Evolutionary conservation across 23 red algal genomes (phyloP), one percentile per base, ranked within the genome.

Genomic region (Agarophyton chilense): DNA sequence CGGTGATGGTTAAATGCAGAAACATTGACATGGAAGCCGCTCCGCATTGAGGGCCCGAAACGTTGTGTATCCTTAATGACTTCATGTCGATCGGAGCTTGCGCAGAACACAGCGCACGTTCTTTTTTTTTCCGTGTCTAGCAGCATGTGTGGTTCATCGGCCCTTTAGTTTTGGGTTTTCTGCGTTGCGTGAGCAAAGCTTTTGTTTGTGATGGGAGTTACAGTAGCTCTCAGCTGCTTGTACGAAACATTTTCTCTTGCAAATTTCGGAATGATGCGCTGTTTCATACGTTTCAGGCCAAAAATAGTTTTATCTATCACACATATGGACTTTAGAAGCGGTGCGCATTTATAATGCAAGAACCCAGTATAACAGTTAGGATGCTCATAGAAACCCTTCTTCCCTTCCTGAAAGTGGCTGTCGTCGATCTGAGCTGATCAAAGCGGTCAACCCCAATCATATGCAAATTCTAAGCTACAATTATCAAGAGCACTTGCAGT

Each of bases 311-410:
- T 33, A 39, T 18, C 64, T 42, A 39, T 42, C 34, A 39, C 40
- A 5, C 21, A 40, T 1, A 70, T 8, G 11, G 64, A 29, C 5
- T 42, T 70, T 7, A 70, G 38, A 40, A 70, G 13, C 21, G 32
- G 64, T 70, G 64, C 6, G 64, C 64, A 14, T 70, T 70, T 16
- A 70, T 42, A 41, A 70, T 70, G 19, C 64, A 39, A 36, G 64
- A 29, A 41, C 40, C 64, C 4, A 70, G 34, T 9, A 42, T 41
- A 14, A 70, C 36, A 3, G 64, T 70, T 2, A 42, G 28, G 4
- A 70, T 9, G 34, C 64, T 70, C 64, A 42, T 70, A 10, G 64
- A 28, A 42, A 70, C 64, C 18, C 64, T 6, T n/a, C 18, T 42
- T 22, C 17, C 34, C 34, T 70, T 70, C 0, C 64, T 19, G 32